phyloP scores from a whole-genome alignment of 306 rosid species.

The Quercus dentata region DNA sequence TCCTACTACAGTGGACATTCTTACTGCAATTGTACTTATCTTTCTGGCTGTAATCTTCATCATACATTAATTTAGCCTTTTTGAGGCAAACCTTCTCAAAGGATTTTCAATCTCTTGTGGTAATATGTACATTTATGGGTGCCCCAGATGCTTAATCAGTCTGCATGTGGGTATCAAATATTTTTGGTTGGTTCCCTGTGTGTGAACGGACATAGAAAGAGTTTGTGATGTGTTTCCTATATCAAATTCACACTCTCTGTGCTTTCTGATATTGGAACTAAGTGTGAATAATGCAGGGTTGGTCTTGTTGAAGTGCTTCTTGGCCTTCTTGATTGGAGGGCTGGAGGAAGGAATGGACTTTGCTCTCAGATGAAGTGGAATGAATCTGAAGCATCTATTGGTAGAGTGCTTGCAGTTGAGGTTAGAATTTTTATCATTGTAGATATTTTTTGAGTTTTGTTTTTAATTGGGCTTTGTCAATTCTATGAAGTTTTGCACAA shows the following conservation, averaged over 20 bases:
- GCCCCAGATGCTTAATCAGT: too few species aligned
- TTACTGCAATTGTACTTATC: neutral
- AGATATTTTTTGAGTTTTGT: neutral
- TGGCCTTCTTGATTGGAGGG: constrained; percentile 99
- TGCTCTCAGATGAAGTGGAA: constrained; percentile 99
- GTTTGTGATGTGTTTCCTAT: neutral
- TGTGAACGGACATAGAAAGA: neutral
- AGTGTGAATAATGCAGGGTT: constrained; percentile 61
- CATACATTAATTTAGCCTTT: neutral
- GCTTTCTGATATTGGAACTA: constrained; percentile 11
- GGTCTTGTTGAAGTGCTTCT: constrained; percentile 98
- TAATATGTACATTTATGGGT: too few species aligned
- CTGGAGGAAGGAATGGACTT: constrained; percentile 94
- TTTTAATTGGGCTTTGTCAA: constrained; percentile 12
- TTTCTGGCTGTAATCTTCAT: neutral
- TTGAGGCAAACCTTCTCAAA: neutral
- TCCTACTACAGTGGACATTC: neutral
- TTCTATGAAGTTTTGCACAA: neutral
- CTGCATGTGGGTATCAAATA: too few species aligned
- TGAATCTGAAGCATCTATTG: constrained; percentile 98
- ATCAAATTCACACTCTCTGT: constrained; percentile 2
- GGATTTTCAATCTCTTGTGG: neutral
- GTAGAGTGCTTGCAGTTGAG: constrained; percentile 98
- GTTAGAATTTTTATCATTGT: constrained; percentile 36
- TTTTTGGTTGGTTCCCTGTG: too few species aligned